Evolutionary conservation across 305 asterid genomes (phyloP), one percentile per base, ranked within the genome.

Genomic region (Plantago lanceolata): DNA sequence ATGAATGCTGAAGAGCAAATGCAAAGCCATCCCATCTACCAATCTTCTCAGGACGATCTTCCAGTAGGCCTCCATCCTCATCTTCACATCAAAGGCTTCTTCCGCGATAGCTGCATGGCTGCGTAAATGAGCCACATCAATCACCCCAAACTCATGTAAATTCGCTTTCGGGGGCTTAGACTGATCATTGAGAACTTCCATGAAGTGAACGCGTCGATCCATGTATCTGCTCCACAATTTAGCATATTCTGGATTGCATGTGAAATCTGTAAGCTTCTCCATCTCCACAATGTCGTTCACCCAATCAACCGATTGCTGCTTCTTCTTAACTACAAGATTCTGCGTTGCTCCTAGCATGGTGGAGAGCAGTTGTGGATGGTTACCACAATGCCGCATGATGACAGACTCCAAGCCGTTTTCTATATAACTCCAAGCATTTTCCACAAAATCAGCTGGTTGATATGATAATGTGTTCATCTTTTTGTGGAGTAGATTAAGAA

Each of bases 11-110:
- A 57, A 57, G 15, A 29, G 15, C 59, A 54, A 66, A 57, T 61
- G 33, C 17, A 53, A 53, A 13, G 58, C 58, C 58, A 53, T 53
- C 18, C 58, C 58, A 21, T 53, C 58, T n/a, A 65, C 76, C 47
- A 66, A 13, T 63, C 71, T 71, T 68, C 59, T 71, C 59, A 71
- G 21, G 9, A 71, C 71, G 8, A 71, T 47, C 12, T 60, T 66
- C 71, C 76, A 60, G 24, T 71, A 71, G 3, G 75, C 67, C 19
- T 15, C 61, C 47, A 57, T 57, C 24, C 61, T 57, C 61, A 57
- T 57, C 47, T 29, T 56, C 47, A 57, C 12, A 19, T 57, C 61
- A 31, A 29, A 57, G 1, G 61, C 61, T 15, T 57, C 61, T n/a
- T 6, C 13, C 12, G 35, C 15, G 7, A 57, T 19, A 8, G 11